phyloP scores from a whole-genome alignment of 1,139 yeast species.

The Taiozyma sp. region DNA sequence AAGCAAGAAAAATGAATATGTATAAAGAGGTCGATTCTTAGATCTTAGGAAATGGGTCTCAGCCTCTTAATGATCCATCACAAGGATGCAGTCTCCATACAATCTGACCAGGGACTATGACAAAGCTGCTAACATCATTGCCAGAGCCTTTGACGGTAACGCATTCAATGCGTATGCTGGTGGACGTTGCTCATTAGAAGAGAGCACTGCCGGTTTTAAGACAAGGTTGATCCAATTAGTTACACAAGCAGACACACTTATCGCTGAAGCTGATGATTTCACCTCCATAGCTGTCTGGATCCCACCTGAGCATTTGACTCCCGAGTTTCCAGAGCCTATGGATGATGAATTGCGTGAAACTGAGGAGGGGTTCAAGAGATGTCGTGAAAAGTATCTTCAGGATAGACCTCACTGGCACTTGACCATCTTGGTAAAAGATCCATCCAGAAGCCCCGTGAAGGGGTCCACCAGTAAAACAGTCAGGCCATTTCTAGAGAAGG shows the following conservation, averaged over 20 bases:
- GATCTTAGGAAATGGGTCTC: not conserved
- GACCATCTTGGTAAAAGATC: constrained; percentile 9
- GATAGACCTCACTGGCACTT: constrained; percentile 8
- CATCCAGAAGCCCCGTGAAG: constrained; percentile 4
- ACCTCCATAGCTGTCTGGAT: constrained; percentile 10
- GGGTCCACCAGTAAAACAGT: constrained; percentile 17
- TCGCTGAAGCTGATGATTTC: constrained; percentile 1
- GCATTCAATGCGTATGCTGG: constrained; percentile 14
- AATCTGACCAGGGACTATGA: constrained; percentile 4
- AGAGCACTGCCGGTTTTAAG: constrained; percentile 12
- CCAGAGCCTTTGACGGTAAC: constrained; percentile 17
- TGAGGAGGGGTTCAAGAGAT: constrained; percentile 5
- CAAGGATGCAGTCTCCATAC: not conserved
- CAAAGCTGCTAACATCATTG: constrained; percentile 11
- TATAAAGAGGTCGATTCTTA: not conserved
- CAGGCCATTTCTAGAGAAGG: constrained; percentile 20
- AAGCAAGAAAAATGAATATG: not conserved
- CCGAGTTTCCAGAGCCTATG: constrained; percentile 13
- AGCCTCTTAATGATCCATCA: not conserved
- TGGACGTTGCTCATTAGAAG: constrained; percentile 6
- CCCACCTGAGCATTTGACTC: constrained; percentile 4
- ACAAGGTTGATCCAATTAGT: constrained; percentile 10
- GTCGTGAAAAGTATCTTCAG: constrained; percentile 2
- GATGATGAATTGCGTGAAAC: constrained; percentile 8
- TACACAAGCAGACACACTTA: constrained; percentile 1